Evolutionary conservation across 495 filamentous ascomycete genomes (phyloP), one percentile per base, ranked within the genome.

Genomic region (Aspergillus biplanus): DNA sequence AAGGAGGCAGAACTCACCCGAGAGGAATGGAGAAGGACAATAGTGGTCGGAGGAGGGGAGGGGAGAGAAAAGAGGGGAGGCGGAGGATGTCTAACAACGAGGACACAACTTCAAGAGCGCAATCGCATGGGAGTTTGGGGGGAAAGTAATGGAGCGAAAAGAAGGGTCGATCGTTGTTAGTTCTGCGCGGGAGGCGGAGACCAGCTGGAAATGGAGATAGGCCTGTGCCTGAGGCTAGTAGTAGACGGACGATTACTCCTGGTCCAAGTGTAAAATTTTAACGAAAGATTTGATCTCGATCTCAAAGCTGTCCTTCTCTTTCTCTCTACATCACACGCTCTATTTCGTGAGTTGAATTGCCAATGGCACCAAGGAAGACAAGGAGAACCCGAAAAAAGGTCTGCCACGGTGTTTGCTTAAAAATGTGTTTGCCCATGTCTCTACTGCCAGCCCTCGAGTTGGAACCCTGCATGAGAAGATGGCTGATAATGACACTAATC

Each of bases 181-280:
- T 52, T 60, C 58, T 37, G 39, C 33, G 59, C 50, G 58, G 55
- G 64, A 62, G 59, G 64, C 59, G 64, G 64, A 66, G 64, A 62
- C 56, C 27, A 50, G 15, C 34, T 48, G 59, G 35, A 61, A 7
- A 44, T 16, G 5, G 53, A 35, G 54, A 32, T 44, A 34, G 58
- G 34, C 35, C 32, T 33, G 33, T 44, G 55, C 55, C 55, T 49
- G 49, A 61, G 49, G 34, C 48, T 32, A 16, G 21, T 27, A 27
- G 21, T 1, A 27, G 21, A 27, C 21, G 2, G 21, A 2, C 21
- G 21, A 27, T 27, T 27, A 27, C 21, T 27, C 21, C 21, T 27
- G 13, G 52, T 35, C 5, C 8, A 13, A 55, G 7, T 44, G n/a
- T 44, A 44, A 44, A 44, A n/a, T 44, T 44, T 44, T 44, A 27